A percentile compares a stretch with the other conserved stretches of the same genome.
Conservation (phyloP, 1,284 basidiomycete species). For the Cryptococcus depauperatus region DNA sequence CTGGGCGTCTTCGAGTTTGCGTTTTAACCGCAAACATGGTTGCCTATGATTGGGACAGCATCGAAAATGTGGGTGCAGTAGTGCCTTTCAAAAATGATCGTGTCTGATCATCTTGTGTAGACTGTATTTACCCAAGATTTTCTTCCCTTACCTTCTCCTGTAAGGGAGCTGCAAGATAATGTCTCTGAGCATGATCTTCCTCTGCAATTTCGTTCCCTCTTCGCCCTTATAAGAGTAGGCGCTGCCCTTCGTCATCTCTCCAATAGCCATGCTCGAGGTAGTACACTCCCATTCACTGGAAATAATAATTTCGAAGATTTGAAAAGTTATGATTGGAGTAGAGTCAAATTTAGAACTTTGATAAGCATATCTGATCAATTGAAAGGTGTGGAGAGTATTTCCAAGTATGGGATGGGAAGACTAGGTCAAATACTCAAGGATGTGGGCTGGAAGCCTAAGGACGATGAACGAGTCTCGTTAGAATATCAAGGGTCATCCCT, state of each 20-base stretch:
- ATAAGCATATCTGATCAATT: conserved; percentile 39
- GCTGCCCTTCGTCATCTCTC: conserved; percentile 27
- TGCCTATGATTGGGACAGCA: conserved; percentile 39
- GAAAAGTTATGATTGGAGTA: conserved; percentile 39
- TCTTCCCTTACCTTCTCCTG: conserved; percentile 14
- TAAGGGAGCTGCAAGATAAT: conserved; percentile 1
- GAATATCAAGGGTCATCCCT: conserved; percentile 45
- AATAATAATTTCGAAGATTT: conserved; percentile 21
- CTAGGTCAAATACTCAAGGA: conserved; percentile 31
- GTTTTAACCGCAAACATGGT: conserved; percentile 43
- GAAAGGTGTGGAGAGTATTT: conserved; percentile 26
- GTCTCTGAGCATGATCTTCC: conserved; percentile 27
- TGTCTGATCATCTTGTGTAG: conserved; percentile 18
- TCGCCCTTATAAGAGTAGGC: conserved; percentile 34
- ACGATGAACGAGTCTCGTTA: conserved; percentile 26
- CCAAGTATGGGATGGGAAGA: conserved; percentile 29
- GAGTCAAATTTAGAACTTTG: conserved; percentile 37
- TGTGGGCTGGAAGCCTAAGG: conserved; percentile 31
- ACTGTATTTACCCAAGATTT: conserved; percentile 45
- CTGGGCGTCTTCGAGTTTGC: conserved; percentile 39
- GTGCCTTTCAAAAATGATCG: not conserved
- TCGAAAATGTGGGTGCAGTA: conserved; percentile 39
- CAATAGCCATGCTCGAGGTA: conserved; percentile 24
- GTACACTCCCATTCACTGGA: conserved; percentile 20
- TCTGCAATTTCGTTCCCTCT: conserved; percentile 31